Evolutionary conservation across 2,329 filamentous ascomycete genomes (phyloP), one percentile per base, ranked within the genome.

Genomic region (Akanthomyces lecanii): DNA sequence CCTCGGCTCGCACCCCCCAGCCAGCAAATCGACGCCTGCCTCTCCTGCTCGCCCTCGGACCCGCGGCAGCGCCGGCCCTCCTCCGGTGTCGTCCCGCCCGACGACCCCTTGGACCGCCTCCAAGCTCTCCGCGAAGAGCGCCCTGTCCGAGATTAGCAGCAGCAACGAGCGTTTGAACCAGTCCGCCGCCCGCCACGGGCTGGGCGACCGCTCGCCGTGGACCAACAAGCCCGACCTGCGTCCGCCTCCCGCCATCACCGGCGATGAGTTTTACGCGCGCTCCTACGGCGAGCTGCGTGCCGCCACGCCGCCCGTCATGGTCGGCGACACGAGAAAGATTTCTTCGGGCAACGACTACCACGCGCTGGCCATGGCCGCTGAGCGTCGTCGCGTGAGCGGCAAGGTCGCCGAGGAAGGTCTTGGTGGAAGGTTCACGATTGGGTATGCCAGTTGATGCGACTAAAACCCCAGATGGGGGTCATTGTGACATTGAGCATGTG

Each of bases 351-450:
- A 83, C 64, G 85, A 88, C 69, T 83, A 79, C 62, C 76, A 76
- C 33, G 73, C 73, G 62, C 65, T 72, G 2, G 70, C 71, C 11
- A 65, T 68, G 30, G 70, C 70, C 1, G 77, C 77, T 59, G 77
- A 75, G 21, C 77, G 82, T 53, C 77, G 88, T 52, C 86, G 89
- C 65, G 88, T 91, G 2, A 92, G 89, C 71, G 90, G 89, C 1
- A 91, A 89, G 78, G 75, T 87, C 62, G 89, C 82, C 0, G 89
- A 92, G 72, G 90, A 93, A 71, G 89, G 89, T 2, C 77, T 82
- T 53, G 77, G 75, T 23, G 51, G 40, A 44, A 44, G 62, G 12
- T 64, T 60, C 42, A 64, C 62, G 18, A 21, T 61, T 56, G 55
- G 62, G 38, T 61, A 64, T 11, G 62, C 57, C 33, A 54, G 54